Evolutionary conservation across 208 protist species (phyloP).

Genomic region (Naegleria lovaniensis): DNA sequence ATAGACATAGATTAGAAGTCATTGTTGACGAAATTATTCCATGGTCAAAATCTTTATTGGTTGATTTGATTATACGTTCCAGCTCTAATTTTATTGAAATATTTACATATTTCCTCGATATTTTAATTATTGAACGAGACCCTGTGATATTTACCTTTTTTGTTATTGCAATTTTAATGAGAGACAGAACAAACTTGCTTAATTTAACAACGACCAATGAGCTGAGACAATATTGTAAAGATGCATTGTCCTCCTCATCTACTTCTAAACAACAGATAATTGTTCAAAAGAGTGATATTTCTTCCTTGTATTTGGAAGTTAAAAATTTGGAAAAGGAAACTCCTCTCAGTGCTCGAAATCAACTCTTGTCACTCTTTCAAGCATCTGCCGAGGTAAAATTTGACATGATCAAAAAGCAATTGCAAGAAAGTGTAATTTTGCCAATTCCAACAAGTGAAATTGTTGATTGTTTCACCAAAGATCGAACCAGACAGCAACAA

Average conservation of each 20-base stretch:
- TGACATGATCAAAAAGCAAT: conserved; percentile 53
- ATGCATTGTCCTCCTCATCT: neutral
- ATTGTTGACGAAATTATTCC: neutral
- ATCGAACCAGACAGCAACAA: neutral
- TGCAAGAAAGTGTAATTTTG: conserved; percentile 52
- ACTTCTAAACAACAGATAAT: neutral
- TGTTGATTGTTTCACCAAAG: conserved; percentile 51
- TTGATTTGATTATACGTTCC: neutral
- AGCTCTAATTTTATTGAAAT: neutral
- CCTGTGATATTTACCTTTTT: neutral
- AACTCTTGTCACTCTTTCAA: neutral
- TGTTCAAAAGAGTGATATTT: neutral
- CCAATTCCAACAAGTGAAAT: conserved; percentile 66
- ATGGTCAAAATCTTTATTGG: conserved; percentile 1
- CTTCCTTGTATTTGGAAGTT: neutral
- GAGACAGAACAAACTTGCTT: neutral
- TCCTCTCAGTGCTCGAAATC: neutral
- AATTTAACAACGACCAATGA: neutral
- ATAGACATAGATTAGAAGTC: conserved; percentile 56
- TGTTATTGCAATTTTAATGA: neutral
- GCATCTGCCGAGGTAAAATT: neutral
- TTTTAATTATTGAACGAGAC: conserved; percentile 15
- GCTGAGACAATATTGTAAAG: neutral
- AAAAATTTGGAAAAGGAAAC: neutral
- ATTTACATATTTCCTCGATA: neutral